Conservation (phyloP, 2,329 filamentous ascomycete genomes). For the Beauveria caledonica region DNA sequence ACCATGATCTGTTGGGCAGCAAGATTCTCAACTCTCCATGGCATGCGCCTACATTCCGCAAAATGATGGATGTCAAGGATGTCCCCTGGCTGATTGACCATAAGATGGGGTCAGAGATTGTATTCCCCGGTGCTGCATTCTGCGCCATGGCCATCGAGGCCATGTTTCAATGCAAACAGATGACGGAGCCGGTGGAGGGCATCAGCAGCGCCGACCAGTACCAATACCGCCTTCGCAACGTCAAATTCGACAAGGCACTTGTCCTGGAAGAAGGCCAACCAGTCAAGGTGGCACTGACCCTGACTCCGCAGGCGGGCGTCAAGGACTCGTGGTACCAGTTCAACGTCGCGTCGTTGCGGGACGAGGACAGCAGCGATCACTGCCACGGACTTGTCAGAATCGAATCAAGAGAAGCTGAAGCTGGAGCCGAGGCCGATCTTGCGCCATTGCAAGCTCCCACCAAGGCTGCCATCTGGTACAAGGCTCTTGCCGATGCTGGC, state of each 20-base stretch:
- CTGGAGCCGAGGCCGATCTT: neutral
- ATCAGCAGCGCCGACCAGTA: neutral
- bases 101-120: slow-evolving; percentile 27
- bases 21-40: slow-evolving; percentile 22
- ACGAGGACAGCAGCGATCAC: neutral
- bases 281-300: neutral
- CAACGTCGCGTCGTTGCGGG: neutral
- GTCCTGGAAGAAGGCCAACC: neutral
- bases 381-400: neutral
- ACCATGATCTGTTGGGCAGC: slow-evolving; percentile 24
- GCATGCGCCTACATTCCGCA: slow-evolving; percentile 30
- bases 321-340: neutral
- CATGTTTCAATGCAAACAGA: slow-evolving; percentile 15
- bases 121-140: slow-evolving; percentile 37
- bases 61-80: slow-evolving; percentile 28
- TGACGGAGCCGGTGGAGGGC: neutral
- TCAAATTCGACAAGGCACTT: slow-evolving; percentile 5
- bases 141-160: slow-evolving; percentile 36
- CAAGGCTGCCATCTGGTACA: neutral
- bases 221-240: slow-evolving; percentile 2
- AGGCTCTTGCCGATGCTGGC: neutral
- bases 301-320: neutral
- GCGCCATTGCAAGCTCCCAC: neutral
- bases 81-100: slow-evolving; percentile 38
- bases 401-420: neutral